Conservation (phyloP, 2,329 filamentous ascomycete genomes). For the Sordariomycetes sp. region DNA sequence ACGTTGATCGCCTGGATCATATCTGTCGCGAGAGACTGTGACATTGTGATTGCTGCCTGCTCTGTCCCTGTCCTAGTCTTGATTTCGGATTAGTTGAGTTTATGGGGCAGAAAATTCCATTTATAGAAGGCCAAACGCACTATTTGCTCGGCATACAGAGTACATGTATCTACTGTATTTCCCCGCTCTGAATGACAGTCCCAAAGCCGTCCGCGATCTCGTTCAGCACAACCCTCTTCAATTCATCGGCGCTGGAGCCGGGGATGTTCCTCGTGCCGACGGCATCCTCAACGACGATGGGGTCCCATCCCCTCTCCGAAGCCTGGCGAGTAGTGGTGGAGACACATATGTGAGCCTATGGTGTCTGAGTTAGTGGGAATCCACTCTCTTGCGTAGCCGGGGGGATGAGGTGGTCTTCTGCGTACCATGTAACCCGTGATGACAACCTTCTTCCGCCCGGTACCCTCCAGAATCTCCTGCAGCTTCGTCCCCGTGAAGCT, state of each 20-base stretch:
- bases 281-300: conserved; percentile 48
- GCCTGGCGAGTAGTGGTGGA: conserved; percentile 53
- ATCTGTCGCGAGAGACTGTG: too few relatives aligned
- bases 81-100: too few relatives aligned
- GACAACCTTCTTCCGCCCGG: conserved; percentile 48
- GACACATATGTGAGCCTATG: conserved; percentile 53
- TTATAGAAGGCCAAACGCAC: too few relatives aligned
- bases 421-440: conserved; percentile 47
- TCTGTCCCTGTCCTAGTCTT: too few relatives aligned
- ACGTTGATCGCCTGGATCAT: too few relatives aligned
- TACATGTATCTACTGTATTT: conserved; percentile 11
- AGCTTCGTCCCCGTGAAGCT: conserved; percentile 52
- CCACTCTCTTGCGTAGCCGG: too few relatives aligned
- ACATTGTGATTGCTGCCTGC: too few relatives aligned
- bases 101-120: too few relatives aligned
- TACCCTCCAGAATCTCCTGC: conserved; percentile 35
- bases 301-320: conserved; percentile 50
- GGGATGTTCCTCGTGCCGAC: conserved; percentile 59
- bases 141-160: too few relatives aligned
- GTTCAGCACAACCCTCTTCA: conserved; percentile 37
- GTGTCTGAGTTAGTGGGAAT: not conserved
- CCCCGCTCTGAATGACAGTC: conserved; percentile 36
- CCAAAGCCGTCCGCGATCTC: conserved; percentile 56
- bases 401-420: too few relatives aligned
- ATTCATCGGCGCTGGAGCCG: conserved; percentile 42